These are phyloP conservation scores for Cadophora gregata DNA, from an alignment of 2,329 filamentous ascomycete species.

Conservation along the genomic window DNA sequence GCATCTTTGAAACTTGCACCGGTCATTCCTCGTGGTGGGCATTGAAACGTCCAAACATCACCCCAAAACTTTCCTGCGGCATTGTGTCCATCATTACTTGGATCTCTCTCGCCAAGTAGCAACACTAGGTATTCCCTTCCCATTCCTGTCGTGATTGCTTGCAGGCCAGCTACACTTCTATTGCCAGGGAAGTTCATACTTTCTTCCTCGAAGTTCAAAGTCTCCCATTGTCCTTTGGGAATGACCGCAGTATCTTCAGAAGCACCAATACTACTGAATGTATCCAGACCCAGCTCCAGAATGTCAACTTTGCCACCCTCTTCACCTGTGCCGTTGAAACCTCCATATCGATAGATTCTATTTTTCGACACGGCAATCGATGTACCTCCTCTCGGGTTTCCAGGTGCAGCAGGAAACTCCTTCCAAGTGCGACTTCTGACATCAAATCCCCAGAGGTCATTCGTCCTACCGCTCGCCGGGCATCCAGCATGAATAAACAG, in stretches of 20 bases:
- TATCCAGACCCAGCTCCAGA: constrained; percentile 61
- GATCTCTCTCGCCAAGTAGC: constrained; percentile 62
- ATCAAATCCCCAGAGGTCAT: constrained; percentile 82
- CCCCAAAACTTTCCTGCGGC: constrained; percentile 60
- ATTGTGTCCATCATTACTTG: constrained; percentile 55
- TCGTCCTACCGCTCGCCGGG: constrained; percentile 62
- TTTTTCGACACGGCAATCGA: constrained; percentile 68
- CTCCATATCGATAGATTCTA: constrained; percentile 79
- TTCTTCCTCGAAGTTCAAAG: constrained; percentile 52
- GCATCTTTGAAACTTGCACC: constrained; percentile 61
- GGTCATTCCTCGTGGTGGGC: constrained; percentile 60
- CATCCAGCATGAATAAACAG: constrained; percentile 81
- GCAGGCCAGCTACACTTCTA: constrained; percentile 59
- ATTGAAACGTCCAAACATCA: constrained; percentile 70
- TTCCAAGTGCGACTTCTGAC: constrained; percentile 69
- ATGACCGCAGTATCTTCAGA: constrained; percentile 57
- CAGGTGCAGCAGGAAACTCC: constrained; percentile 70
- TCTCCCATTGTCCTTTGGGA: constrained; percentile 61
- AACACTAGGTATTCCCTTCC: constrained; percentile 68
- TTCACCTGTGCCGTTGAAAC: constrained; percentile 74
- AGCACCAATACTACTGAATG: constrained; percentile 57
- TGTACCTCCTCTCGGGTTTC: constrained; percentile 68
- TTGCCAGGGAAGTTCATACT: constrained; percentile 55
- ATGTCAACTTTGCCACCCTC: constrained; percentile 76
- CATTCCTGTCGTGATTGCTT: constrained; percentile 62